Percentiles rank a stretch among this genome's conserved stretches.
Conservation (phyloP, 2,329 filamentous ascomycete species). For the Didymella pomorum region DNA sequence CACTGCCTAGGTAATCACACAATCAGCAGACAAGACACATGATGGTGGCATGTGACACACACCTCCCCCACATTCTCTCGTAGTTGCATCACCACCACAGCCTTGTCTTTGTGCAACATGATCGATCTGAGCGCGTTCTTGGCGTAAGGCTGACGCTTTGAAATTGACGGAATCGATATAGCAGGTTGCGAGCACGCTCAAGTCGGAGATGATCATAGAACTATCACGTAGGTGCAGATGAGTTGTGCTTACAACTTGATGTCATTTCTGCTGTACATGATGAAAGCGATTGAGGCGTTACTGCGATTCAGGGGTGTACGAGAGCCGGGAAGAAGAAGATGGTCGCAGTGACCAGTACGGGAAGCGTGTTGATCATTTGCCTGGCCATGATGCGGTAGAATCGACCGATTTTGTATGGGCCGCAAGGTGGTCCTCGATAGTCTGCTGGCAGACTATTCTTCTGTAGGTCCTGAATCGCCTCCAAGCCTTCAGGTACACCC, state of each 20-base stretch:
- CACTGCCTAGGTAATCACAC: slow-evolving; percentile 26
- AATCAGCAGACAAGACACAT: slow-evolving; percentile 30
- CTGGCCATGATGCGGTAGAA: slow-evolving; percentile 14
- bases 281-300: too few species aligned
- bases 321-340: slow-evolving; percentile 22
- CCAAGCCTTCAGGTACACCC: slow-evolving; percentile 12
- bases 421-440: slow-evolving; percentile 8
- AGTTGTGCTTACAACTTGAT: not conserved
- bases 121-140: slow-evolving; percentile 11
- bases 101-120: slow-evolving; percentile 14
- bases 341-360: slow-evolving; percentile 13
- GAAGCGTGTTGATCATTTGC: not conserved
- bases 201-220: not conserved
- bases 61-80: slow-evolving; percentile 31
- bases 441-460: not conserved
- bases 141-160: slow-evolving; percentile 4
- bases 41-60: slow-evolving; percentile 35
- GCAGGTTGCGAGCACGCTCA: not conserved
- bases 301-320: slow-evolving; percentile 1
- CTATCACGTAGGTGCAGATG: not conserved
- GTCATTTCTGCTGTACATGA: not conserved
- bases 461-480: not conserved
- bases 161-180: not conserved
- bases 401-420: not conserved
- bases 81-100: slow-evolving; percentile 11